These are phyloP conservation scores for Dendrobium chrysotoxum DNA, from an alignment of 106 monocot genomes.

Conservation along the genomic window DNA sequence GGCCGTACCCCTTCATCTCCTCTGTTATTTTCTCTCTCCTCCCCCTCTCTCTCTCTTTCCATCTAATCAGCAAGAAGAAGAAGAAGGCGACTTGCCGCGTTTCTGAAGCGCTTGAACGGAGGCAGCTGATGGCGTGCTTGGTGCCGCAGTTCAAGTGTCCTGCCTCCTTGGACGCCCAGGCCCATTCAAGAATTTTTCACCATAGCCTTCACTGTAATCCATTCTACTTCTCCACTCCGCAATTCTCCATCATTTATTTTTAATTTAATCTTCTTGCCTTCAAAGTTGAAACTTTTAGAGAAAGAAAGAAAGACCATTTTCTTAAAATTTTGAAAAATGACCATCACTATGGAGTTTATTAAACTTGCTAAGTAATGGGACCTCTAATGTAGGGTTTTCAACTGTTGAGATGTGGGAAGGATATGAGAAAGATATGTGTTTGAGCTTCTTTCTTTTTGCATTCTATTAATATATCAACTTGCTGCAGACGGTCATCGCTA, in stretches of 20 bases:
- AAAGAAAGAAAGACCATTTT: background rate
- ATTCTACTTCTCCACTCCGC: background rate
- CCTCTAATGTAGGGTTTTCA: too few relatives aligned
- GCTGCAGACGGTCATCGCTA: too few relatives aligned
- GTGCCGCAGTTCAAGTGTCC: constrained; percentile 35
- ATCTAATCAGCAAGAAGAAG: background rate
- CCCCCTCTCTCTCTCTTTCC: too few relatives aligned
- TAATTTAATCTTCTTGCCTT: background rate
- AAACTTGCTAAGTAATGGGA: too few relatives aligned
- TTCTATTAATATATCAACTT: too few relatives aligned
- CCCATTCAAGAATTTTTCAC: background rate
- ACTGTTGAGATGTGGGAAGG: too few relatives aligned
- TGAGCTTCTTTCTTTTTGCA: too few relatives aligned
- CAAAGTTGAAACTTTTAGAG: background rate
- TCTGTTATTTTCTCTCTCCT: too few relatives aligned
- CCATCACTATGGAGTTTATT: too few relatives aligned
- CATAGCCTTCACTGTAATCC: constrained; percentile 1
- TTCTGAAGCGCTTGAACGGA: background rate
- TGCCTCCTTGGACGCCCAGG: background rate
- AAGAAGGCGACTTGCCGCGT: background rate
- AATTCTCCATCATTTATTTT: background rate
- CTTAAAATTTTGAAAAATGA: background rate
- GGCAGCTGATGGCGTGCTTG: constrained; percentile 33
- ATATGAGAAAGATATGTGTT: too few relatives aligned
- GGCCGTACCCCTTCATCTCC: too few relatives aligned